Conservation (phyloP, 192 early-diverging fungal genomes). For the Geranomyces michiganensis region DNA sequence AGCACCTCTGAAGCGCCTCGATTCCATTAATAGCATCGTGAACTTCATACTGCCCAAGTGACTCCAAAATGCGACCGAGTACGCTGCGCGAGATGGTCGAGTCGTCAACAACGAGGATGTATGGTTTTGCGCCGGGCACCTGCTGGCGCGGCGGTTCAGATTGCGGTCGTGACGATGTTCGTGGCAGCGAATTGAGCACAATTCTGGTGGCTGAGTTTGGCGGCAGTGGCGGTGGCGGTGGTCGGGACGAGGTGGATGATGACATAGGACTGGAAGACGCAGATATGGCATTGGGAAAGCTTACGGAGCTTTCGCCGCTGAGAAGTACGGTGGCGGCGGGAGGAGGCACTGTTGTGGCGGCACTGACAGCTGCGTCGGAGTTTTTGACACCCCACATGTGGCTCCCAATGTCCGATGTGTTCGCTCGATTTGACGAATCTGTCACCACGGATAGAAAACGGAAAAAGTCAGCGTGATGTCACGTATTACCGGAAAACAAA, state of each 20-base stretch:
- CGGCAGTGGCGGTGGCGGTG: neutral
- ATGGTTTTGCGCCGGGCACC: neutral
- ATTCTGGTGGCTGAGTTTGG: neutral
- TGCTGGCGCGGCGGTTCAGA: neutral
- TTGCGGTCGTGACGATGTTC: neutral
- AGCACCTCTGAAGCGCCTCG: constrained; percentile 32
- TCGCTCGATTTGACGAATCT: too few relatives aligned
- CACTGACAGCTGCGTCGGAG: too few relatives aligned
- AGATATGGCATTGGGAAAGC: too few relatives aligned
- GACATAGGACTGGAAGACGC: too few relatives aligned
- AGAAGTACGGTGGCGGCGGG: too few relatives aligned
- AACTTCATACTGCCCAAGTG: constrained; percentile 18
- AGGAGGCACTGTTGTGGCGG: too few relatives aligned
- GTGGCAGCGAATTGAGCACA: neutral
- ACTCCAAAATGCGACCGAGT: constrained; percentile 11
- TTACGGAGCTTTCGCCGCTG: too few relatives aligned
- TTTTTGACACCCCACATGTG: too few relatives aligned
- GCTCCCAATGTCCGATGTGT: too few relatives aligned
- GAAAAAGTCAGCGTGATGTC: too few relatives aligned
- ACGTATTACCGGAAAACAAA: too few relatives aligned
- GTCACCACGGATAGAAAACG: too few relatives aligned
- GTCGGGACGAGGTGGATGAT: neutral
- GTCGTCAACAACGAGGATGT: constrained; percentile 33
- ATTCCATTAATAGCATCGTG: constrained; percentile 33
- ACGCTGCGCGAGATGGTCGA: constrained; percentile 26